A percentile compares a stretch with the other conserved stretches of the same genome.
These are phyloP conservation scores for Chamaenerion angustifolium DNA, from an alignment of 345 rosid genomes.

Conservation along the genomic window DNA sequence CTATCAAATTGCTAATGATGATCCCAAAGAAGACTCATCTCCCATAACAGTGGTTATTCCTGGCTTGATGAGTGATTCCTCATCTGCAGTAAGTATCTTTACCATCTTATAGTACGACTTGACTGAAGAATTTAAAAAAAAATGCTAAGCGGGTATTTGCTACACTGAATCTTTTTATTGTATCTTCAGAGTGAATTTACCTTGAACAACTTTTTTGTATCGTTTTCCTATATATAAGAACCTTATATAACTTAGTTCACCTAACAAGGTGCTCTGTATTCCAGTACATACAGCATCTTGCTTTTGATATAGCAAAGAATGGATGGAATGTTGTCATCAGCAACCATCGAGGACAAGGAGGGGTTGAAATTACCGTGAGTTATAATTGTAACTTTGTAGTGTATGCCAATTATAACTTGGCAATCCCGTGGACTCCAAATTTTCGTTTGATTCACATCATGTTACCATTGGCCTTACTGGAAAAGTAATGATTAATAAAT, in stretches of 20 bases:
- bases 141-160: not conserved
- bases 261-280: not conserved
- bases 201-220: not conserved
- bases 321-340: constrained; percentile 81
- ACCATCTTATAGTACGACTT: not conserved
- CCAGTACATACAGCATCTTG: constrained; percentile 72
- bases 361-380: constrained; percentile 79
- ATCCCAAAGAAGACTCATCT: not conserved
- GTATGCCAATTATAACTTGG: not conserved
- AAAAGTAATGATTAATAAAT: not conserved
- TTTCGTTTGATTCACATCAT: not conserved
- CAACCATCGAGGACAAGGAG: constrained; percentile 88
- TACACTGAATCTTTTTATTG: not conserved
- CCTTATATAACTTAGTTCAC: not conserved
- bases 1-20: not conserved
- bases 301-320: constrained; percentile 35
- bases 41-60: constrained; percentile 33
- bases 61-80: constrained; percentile 64
- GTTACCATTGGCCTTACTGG: not conserved
- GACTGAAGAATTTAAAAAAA: not conserved
- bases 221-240: not conserved
- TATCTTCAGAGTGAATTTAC: not conserved
- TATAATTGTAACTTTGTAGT: not conserved
- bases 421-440: not conserved
- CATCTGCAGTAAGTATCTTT: constrained; percentile 36